Percentiles rank a stretch among this genome's conserved stretches.
phyloP scores from a whole-genome alignment of 1,284 basidiomycete species.

The Volvariella surrecta region DNA sequence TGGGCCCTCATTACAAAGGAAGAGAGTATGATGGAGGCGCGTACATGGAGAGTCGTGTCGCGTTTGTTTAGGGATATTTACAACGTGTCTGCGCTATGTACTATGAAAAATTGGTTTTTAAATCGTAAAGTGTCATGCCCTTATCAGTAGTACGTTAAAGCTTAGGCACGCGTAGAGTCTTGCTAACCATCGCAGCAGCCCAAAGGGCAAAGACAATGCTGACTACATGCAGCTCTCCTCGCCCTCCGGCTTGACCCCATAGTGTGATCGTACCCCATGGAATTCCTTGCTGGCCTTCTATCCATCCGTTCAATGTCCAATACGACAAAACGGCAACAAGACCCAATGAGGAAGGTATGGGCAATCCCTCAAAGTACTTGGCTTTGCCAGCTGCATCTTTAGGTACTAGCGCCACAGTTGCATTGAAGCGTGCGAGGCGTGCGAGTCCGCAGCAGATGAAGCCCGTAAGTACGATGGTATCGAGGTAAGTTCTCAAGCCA shows the following conservation, averaged over 20 bases:
- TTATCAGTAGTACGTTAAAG: constrained; percentile 24
- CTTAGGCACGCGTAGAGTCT: constrained; percentile 85
- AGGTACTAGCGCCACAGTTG: constrained; percentile 91
- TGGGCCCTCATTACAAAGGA: constrained; percentile 5
- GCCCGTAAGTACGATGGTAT: constrained; percentile 78
- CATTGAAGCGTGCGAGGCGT: constrained; percentile 95
- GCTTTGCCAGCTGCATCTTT: constrained; percentile 85
- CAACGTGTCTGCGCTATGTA: too few relatives aligned
- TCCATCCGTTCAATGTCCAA: constrained; percentile 80
- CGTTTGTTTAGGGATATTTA: too few relatives aligned
- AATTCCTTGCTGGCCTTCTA: constrained; percentile 66
- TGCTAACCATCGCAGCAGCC: constrained; percentile 94
- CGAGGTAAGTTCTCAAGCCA: constrained; percentile 85
- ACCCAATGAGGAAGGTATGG: constrained; percentile 86
- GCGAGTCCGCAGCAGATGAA: constrained; percentile 98
- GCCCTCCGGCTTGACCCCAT: constrained; percentile 65
- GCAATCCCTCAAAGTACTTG: constrained; percentile 95
- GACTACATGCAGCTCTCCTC: constrained; percentile 74
- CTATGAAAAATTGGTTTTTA: constrained; percentile 5
- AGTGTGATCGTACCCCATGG: constrained; percentile 68
- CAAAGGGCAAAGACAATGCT: constrained; percentile 70
- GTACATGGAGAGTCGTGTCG: too few relatives aligned
- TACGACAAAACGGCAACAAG: constrained; percentile 79
- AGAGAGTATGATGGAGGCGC: too few relatives aligned
- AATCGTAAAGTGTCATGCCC: neutral